These are phyloP conservation scores for Suhomyces taliae DNA, from an alignment of 1,139 yeast species.

Conservation along the genomic window DNA sequence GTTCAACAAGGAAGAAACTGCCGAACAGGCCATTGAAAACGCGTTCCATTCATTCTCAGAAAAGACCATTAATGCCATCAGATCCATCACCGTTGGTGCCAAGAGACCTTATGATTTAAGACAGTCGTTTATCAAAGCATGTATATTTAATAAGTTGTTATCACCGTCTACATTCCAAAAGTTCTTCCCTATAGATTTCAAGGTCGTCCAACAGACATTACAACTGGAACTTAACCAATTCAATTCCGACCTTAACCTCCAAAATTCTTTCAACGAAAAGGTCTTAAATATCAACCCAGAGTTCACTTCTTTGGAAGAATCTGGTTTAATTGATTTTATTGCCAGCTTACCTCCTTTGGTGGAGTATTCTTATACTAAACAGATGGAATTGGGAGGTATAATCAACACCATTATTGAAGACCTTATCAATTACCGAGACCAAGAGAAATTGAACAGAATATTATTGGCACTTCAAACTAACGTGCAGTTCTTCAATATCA, in stretches of 20 bases:
- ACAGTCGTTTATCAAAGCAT: conserved; percentile 55
- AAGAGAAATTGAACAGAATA: conserved; percentile 50
- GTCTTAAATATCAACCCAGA: conserved; percentile 52
- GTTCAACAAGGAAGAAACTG: conserved; percentile 12
- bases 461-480: conserved; percentile 46
- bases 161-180: conserved; percentile 44
- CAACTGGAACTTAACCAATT: conserved; percentile 11
- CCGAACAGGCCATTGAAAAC: conserved; percentile 16
- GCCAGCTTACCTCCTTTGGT: conserved; percentile 27
- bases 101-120: conserved; percentile 48
- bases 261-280: conserved; percentile 26
- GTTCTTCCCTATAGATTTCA: conserved; percentile 36
- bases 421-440: conserved; percentile 39
- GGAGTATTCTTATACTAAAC: conserved; percentile 40
- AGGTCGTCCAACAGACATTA: conserved; percentile 31
- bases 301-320: conserved; percentile 54
- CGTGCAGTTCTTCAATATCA: conserved; percentile 40
- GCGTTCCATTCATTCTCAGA: conserved; percentile 19
- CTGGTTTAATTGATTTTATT: conserved; percentile 45
- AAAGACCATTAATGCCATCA: conserved; percentile 9
- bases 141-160: conserved; percentile 38
- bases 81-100: conserved; percentile 11
- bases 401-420: conserved; percentile 36
- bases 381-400: conserved; percentile 34
- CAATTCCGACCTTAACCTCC: conserved; percentile 10